Base-by-base conservation (phyloP, 352 stramenopile species). In the Aphanomyces astaci region DNA sequence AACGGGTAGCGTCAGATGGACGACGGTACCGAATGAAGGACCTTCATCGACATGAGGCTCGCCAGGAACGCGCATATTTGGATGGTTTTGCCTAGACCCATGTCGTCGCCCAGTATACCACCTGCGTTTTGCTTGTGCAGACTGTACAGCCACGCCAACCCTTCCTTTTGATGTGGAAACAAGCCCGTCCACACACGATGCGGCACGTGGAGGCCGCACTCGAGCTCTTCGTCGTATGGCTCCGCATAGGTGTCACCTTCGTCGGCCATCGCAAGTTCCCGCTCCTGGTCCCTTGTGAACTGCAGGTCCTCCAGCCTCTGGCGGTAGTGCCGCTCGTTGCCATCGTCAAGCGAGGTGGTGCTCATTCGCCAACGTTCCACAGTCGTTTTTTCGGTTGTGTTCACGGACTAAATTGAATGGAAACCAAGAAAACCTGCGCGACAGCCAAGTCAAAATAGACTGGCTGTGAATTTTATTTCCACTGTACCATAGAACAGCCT, bases 71-170 rank as follows among this genome's bases (percentile, higher is more conserved):
- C 52, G 22, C 66, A 72, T 9, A 95, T 80, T 70, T 98, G 94
- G 10, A 98, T 86, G 2, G 96, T 99, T 80, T 99, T 99, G n/a
- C 96, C 96, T 13, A 98, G 77, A 13, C 91, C 92, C 94, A 98
- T 98, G 52, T 98, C 92, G 72, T 98, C 94, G 11, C 89, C 94
- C 9, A 99, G 68, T 64, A 99, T 98, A 4, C 97, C 97, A n/a
- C 97, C 97, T 19, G 92, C 94, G 67, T 96, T 95, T 79, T 98
- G 88, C 73, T 89, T 82, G 76, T 99, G 94, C 17, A 99, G 82
- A 62, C 96, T 81, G 73, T 97, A 98, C 72, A 99, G 88, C 97
- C 97, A 99, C 64, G 96, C 78, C 24, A 99, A 75, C 67, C 94
- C 98, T 70, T 97, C 89, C 25, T 86, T 79, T 76, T 99, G 96